phyloP scores from a whole-genome alignment of 495 filamentous ascomycete genomes.

The Rhizodiscina lignyota region DNA sequence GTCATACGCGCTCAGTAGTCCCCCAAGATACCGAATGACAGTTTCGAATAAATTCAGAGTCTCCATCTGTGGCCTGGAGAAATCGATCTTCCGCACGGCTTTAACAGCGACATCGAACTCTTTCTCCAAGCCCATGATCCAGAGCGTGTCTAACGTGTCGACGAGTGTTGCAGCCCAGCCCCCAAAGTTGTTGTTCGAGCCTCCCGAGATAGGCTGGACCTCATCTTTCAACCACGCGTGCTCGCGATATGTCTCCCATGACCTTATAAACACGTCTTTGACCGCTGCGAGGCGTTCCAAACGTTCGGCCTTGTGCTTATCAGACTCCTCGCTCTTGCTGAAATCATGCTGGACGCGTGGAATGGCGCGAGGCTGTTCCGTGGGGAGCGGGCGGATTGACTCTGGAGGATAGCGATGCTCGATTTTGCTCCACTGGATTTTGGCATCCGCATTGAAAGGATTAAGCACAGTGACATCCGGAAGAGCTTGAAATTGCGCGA shows the following conservation, averaged over 20 bases:
- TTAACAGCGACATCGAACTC: slow-evolving; percentile 19
- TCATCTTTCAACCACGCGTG: slow-evolving; percentile 74
- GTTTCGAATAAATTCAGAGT: slow-evolving; percentile 32
- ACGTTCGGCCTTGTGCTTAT: slow-evolving; percentile 14
- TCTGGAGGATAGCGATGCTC: background rate
- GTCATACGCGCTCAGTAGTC: slow-evolving; percentile 33
- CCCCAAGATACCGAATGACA: slow-evolving; percentile 33
- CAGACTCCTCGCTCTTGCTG: slow-evolving; percentile 14
- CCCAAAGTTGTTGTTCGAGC: slow-evolving; percentile 22
- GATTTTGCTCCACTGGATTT: too few species aligned
- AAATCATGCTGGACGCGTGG: slow-evolving; percentile 38
- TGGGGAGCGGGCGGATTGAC: slow-evolving; percentile 6
- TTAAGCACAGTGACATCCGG: too few species aligned
- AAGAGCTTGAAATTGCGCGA: too few species aligned
- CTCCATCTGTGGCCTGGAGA: slow-evolving; percentile 10
- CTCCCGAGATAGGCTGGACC: slow-evolving; percentile 45
- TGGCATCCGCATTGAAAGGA: too few species aligned
- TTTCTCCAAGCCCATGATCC: slow-evolving; percentile 22
- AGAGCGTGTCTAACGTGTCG: slow-evolving; percentile 20
- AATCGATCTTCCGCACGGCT: slow-evolving; percentile 21
- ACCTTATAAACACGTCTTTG: slow-evolving; percentile 46
- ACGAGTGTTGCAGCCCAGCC: slow-evolving; percentile 25
- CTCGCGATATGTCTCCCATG: slow-evolving; percentile 60
- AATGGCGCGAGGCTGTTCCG: slow-evolving; percentile 20
- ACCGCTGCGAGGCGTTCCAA: slow-evolving; percentile 37